Evolutionary conservation across 2,329 filamentous ascomycete species (phyloP).

Genomic region (Exophiala spinifera): DNA sequence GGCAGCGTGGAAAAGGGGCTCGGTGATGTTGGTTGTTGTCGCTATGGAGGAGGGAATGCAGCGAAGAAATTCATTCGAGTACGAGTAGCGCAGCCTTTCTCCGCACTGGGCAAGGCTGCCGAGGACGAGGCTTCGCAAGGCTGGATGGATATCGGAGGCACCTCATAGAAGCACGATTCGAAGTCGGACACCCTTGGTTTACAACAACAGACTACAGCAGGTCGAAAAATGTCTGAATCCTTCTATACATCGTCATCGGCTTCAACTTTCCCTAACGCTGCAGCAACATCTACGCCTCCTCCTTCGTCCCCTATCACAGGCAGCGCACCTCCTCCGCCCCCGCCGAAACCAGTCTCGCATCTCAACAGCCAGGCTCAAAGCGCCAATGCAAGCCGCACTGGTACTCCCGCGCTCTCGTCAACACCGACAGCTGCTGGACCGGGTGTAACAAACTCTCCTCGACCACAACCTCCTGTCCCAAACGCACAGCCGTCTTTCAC

Average conservation of each 20-base stretch:
- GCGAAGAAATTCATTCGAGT: neutral
- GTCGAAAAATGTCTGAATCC: slow-evolving; percentile 17
- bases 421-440: slow-evolving; percentile 31
- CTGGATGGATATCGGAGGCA: no score
- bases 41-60: neutral
- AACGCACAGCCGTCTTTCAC: slow-evolving; percentile 37
- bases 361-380: slow-evolving; percentile 8
- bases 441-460: slow-evolving; percentile 16
- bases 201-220: no score
- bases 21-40: neutral
- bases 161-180: neutral
- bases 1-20: neutral
- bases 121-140: neutral
- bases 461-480: slow-evolving; percentile 37
- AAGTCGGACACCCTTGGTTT: no score
- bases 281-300: slow-evolving; percentile 7
- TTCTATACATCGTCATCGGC: slow-evolving; percentile 23
- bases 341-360: slow-evolving; percentile 23
- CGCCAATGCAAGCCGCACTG: slow-evolving; percentile 15
- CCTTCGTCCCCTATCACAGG: slow-evolving; percentile 12
- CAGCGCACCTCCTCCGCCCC: slow-evolving; percentile 20
- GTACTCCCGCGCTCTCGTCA: slow-evolving; percentile 12
- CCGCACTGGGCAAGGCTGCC: slow-evolving; percentile 19
- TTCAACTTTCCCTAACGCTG: neutral
- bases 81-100: slow-evolving; percentile 5